phyloP scores from a whole-genome alignment of 2,329 filamentous ascomycete species.

The Exophiala calicioides region DNA sequence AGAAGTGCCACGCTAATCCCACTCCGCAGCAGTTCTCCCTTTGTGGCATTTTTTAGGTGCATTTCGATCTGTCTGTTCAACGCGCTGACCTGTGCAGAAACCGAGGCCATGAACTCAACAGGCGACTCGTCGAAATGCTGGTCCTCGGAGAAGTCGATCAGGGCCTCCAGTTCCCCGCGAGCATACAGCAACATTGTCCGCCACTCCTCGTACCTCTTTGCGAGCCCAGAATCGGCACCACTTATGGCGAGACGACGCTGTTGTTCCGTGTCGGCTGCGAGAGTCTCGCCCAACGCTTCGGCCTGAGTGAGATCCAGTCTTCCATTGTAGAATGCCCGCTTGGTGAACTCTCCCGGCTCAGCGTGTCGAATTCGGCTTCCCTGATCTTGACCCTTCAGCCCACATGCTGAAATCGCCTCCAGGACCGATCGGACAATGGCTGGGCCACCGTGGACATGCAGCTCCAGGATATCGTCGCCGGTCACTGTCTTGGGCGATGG shows the following conservation, averaged over 20 bases:
- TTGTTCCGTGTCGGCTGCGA: constrained; percentile 78
- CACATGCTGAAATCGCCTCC: constrained; percentile 64
- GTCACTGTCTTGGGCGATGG: constrained; percentile 80
- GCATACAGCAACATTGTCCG: constrained; percentile 73
- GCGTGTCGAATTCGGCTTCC: constrained; percentile 74
- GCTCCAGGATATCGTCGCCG: constrained; percentile 86
- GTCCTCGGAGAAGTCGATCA: constrained; percentile 97
- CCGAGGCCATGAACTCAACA: constrained; percentile 67
- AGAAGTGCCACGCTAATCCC: constrained; percentile 85
- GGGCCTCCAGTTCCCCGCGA: constrained; percentile 85
- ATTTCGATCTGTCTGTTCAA: constrained; percentile 65
- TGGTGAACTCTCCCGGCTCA: constrained; percentile 93
- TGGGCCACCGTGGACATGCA: constrained; percentile 90
- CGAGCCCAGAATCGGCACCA: constrained; percentile 69
- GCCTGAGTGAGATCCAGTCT: constrained; percentile 84
- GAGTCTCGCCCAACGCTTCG: constrained; percentile 62
- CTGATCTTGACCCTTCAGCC: not conserved
- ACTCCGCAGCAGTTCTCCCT: constrained; percentile 78
- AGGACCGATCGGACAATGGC: constrained; percentile 88
- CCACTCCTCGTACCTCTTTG: constrained; percentile 80
- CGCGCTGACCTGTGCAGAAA: constrained; percentile 62
- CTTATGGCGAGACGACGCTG: constrained; percentile 84
- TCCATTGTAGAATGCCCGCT: constrained; percentile 83
- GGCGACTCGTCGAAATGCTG: constrained; percentile 94
- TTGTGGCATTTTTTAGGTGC: constrained; percentile 75